phyloP scores from a whole-genome alignment of 2,329 filamentous ascomycete species.

The Lachnellula arida region DNA sequence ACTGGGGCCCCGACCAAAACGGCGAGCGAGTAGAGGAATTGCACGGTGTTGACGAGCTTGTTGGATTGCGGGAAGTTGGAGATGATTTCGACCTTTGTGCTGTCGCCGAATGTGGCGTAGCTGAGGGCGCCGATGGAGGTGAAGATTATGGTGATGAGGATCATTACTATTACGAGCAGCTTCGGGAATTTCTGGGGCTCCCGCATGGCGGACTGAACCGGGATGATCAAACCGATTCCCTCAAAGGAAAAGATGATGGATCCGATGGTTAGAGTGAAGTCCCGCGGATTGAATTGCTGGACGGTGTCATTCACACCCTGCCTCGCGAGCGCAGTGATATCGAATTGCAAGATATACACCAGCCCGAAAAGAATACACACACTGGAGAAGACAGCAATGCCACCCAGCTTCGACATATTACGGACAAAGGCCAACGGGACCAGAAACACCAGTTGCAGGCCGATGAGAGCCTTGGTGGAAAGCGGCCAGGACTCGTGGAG shows the following conservation, averaged over 20 bases:
- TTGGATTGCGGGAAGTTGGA: conserved; percentile 92
- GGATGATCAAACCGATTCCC: conserved; percentile 91
- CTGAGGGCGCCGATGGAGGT: conserved; percentile 83
- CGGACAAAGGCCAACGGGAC: conserved; percentile 85
- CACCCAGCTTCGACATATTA: conserved; percentile 93
- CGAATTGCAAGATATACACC: conserved; percentile 91
- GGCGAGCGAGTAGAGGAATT: conserved; percentile 92
- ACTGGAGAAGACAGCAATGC: conserved; percentile 87
- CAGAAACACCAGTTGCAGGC: conserved; percentile 92
- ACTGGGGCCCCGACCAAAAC: conserved; percentile 89
- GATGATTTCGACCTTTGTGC: conserved; percentile 91
- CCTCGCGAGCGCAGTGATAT: conserved; percentile 71
- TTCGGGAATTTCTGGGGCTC: conserved; percentile 81
- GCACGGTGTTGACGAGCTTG: conserved; percentile 91
- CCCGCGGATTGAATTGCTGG: conserved; percentile 74
- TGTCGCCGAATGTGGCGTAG: conserved; percentile 89
- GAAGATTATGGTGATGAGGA: conserved; percentile 88
- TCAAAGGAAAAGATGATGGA: conserved; percentile 98
- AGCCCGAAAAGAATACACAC: conserved; percentile 88
- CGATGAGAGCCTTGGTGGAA: conserved; percentile 79
- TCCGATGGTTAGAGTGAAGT: conserved; percentile 95
- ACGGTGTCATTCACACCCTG: conserved; percentile 77
- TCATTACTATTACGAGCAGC: conserved; percentile 84
- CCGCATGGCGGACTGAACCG: conserved; percentile 94
- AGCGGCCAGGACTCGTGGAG: conserved; percentile 78